Evolutionary conservation across 139 green algal species (phyloP).

Genomic region (Chlorella sorokiniana): DNA sequence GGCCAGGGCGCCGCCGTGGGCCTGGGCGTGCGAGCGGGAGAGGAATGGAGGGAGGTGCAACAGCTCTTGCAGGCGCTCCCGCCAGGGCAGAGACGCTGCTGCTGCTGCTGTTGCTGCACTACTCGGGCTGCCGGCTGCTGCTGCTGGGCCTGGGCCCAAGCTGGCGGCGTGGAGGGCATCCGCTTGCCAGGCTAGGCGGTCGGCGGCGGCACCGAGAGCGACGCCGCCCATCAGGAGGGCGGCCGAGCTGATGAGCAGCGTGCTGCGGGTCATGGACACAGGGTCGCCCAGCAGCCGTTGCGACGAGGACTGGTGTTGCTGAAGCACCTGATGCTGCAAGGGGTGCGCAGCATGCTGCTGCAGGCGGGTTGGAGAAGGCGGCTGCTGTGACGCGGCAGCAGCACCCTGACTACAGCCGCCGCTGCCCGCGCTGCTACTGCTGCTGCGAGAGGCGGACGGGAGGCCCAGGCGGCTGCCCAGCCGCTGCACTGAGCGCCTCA

Average conservation of each 20-base stretch:
- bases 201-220: not conserved
- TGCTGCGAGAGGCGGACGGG: no score
- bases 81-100: not conserved
- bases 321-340: not conserved
- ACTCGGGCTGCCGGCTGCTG: not conserved
- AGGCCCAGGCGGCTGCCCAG: no score
- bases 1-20: not conserved
- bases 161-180: not conserved
- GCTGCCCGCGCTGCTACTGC: not conserved
- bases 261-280: not conserved
- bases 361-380: not conserved
- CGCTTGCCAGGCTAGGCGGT: not conserved
- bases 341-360: not conserved
- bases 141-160: not conserved
- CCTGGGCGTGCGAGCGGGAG: not conserved
- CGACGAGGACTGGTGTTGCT: not conserved
- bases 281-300: not conserved
- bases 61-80: not conserved
- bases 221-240: not conserved
- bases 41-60: slow-evolving; percentile 5
- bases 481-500: no score
- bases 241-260: not conserved
- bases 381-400: no score
- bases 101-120: not conserved
- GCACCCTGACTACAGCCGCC: no score